phyloP scores from a whole-genome alignment of 1,139 yeast species.

The Taiozyma onychis region DNA sequence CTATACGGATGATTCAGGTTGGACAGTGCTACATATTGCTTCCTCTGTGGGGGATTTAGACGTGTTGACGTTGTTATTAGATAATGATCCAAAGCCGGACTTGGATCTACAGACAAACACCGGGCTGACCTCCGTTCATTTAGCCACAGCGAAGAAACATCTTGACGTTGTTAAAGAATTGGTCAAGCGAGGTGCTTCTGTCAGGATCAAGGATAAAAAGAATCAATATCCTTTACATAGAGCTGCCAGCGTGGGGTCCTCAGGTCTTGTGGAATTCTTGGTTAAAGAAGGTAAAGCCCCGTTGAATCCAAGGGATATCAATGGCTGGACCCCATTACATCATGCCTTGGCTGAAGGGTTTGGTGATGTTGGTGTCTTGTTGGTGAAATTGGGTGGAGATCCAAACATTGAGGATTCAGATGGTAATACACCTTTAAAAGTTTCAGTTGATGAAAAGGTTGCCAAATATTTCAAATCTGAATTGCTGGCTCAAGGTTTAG shows the following conservation, averaged over 20 bases:
- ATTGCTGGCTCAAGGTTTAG: slow-evolving; percentile 8
- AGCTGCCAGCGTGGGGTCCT: slow-evolving; percentile 77
- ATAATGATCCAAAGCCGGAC: slow-evolving; percentile 39
- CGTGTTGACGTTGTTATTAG: slow-evolving; percentile 40
- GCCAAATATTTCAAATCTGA: slow-evolving; percentile 32
- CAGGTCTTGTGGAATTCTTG: slow-evolving; percentile 44
- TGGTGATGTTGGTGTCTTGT: slow-evolving; percentile 63
- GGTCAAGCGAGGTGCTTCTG: slow-evolving; percentile 48
- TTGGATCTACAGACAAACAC: slow-evolving; percentile 49
- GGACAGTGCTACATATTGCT: slow-evolving; percentile 87
- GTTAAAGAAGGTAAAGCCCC: slow-evolving; percentile 54
- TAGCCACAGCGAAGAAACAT: slow-evolving; percentile 70
- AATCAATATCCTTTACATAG: slow-evolving; percentile 71
- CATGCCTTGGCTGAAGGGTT: slow-evolving; percentile 93
- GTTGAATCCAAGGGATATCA: slow-evolving; percentile 58
- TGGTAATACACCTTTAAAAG: slow-evolving; percentile 54
- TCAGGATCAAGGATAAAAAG: slow-evolving; percentile 59
- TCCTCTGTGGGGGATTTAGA: slow-evolving; percentile 63
- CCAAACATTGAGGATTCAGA: slow-evolving; percentile 40
- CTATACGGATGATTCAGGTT: slow-evolving; percentile 65
- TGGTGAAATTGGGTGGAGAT: slow-evolving; percentile 68
- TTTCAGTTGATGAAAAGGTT: slow-evolving; percentile 58
- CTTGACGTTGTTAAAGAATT: slow-evolving; percentile 46
- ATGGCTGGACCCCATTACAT: slow-evolving; percentile 85
- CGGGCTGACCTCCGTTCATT: slow-evolving; percentile 73